Percentiles rank a stretch among this genome's conserved stretches.
phyloP scores from a whole-genome alignment of 2,329 filamentous ascomycete species.

The Alternaria sp. region DNA sequence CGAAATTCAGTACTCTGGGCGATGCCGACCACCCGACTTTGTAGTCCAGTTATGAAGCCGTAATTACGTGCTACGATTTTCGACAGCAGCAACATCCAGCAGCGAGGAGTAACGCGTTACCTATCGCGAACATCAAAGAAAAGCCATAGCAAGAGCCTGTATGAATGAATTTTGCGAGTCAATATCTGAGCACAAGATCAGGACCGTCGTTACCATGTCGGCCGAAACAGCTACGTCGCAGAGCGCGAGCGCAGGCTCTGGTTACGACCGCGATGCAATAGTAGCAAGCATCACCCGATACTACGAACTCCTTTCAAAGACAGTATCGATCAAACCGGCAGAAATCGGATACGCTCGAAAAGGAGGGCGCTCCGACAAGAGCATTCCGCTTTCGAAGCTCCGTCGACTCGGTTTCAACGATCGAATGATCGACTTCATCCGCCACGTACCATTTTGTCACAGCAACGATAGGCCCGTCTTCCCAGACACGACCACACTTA shows the following conservation, averaged over 20 bases:
- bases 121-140: background rate
- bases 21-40: background rate
- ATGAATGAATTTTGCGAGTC: background rate
- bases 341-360: background rate
- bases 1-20: background rate
- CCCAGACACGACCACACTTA: background rate
- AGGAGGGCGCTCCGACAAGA: background rate
- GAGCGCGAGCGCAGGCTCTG: background rate
- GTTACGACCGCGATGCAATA: slow-evolving; percentile 3
- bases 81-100: background rate
- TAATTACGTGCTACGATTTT: background rate
- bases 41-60: background rate
- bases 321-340: background rate
- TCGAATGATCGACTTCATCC: background rate
- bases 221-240: background rate
- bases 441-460: background rate
- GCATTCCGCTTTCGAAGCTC: background rate
- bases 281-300: background rate
- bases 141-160: background rate
- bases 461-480: background rate
- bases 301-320: background rate
- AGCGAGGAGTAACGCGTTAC: background rate
- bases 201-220: background rate
- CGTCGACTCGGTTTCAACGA: background rate
- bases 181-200: background rate